Evolutionary conservation across 306 rosid species (phyloP), one percentile per base, ranked within the genome.

Genomic region (Luffa acutangula): DNA sequence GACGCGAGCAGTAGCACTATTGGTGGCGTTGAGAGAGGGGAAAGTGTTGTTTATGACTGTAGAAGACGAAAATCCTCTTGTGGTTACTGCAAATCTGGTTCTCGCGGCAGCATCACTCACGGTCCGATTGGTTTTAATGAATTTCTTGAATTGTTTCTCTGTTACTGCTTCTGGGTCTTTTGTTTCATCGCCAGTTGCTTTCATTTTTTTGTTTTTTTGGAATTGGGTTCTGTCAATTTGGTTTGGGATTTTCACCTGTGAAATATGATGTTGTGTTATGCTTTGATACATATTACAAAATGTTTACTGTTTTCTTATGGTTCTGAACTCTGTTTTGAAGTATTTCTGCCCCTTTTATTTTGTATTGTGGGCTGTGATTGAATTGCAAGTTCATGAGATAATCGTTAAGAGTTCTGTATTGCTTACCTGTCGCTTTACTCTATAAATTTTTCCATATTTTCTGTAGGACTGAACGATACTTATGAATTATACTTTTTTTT

Each of bases 81-180:
- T 79, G 99, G 98, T 63, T 96, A 95, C 62, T 95, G 99, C 79
- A 83, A 81, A 90, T 90, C 97, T 54, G 69, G 88, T 9, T 82
- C 87, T 83, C 88, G 76, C 62, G 79, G 85, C 79, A 90, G 99
- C 85, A 83, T 91, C 88, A 86, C 97, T 84, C 94, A 95, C 49
- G 97, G 99, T 95, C 80, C 37, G 62, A n/a, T 11, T 9, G 9
- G 5, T 74, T 82, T 64, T 14, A 21, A 56, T 9, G 8, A 53
- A 52, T 75, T 7, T 34, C 49, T 3, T 67, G 43, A 25, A 46
- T 78, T 54, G 75, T 45, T 71, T 54, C 52, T 7, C 37, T 31
- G 48, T 42, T 78, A 17, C 59, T 63, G 59, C 12, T 63, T 52
- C 53, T 78, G 34, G 46, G n/a, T 41, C 67, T 77, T 76, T 77